Percentiles rank a stretch among this genome's conserved stretches.
Evolutionary conservation across 2,329 filamentous ascomycete species (phyloP).

Genomic region (Claviceps spartinae): DNA sequence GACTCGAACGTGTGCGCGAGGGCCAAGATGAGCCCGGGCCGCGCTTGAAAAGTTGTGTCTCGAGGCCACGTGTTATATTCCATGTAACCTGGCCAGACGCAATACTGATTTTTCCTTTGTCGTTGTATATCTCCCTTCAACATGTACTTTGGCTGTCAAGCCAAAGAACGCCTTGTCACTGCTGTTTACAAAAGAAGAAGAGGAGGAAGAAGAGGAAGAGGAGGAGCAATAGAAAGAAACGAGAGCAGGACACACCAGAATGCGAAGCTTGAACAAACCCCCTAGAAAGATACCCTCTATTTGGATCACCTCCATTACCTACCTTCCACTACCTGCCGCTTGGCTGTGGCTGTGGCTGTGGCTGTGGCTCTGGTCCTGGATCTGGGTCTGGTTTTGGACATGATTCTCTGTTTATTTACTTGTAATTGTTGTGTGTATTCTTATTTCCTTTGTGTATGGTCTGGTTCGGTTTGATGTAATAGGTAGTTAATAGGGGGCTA

Average conservation of each 20-base stretch:
- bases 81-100: not conserved
- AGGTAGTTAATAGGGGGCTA: too few species aligned
- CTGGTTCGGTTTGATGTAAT: too few species aligned
- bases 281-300: slow-evolving; percentile 28
- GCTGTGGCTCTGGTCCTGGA: too few species aligned
- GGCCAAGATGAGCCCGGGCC: too few species aligned
- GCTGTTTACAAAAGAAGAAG: not conserved
- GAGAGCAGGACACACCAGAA: slow-evolving; percentile 11
- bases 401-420: too few species aligned
- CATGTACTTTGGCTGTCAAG: not conserved
- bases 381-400: too few species aligned
- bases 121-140: slow-evolving; percentile 1
- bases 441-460: too few species aligned
- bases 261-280: slow-evolving; percentile 12
- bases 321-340: not conserved
- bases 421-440: too few species aligned
- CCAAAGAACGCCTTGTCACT: not conserved
- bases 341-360: too few species aligned
- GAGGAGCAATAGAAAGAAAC: not conserved
- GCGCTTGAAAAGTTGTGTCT: too few species aligned
- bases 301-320: slow-evolving; percentile 13
- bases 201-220: not conserved
- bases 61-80: not conserved
- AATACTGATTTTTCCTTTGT: slow-evolving; percentile 2
- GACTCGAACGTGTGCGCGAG: too few species aligned